Conservation (phyloP, 2,329 filamentous ascomycete genomes). For the Phaeosphaeriaceae sp. region DNA sequence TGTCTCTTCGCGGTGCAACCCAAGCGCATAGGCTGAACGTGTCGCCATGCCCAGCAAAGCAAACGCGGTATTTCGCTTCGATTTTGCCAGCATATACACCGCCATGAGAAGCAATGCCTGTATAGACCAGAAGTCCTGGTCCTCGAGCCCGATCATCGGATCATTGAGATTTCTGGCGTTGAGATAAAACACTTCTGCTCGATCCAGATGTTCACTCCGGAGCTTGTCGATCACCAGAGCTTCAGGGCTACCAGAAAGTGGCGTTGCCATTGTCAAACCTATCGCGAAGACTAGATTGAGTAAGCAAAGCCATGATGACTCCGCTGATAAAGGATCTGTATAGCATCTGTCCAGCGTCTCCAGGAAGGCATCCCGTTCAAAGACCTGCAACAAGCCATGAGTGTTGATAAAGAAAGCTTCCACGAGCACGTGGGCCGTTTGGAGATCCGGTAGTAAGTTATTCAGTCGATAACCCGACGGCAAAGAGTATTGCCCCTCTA, state of each 20-base stretch:
- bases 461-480: conserved; percentile 56
- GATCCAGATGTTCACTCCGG: conserved; percentile 56
- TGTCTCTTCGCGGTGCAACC: conserved; percentile 67
- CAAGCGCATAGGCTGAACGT: conserved; percentile 67
- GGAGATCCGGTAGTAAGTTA: conserved; percentile 63
- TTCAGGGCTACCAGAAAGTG: conserved; percentile 58
- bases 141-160: conserved; percentile 61
- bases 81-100: conserved; percentile 67
- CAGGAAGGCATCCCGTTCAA: conserved; percentile 61
- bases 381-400: conserved; percentile 66
- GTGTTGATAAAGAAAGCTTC: conserved; percentile 70
- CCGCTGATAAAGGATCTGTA: conserved; percentile 58
- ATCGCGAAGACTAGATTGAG: conserved; percentile 69
- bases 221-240: conserved; percentile 61
- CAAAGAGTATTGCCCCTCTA: conserved; percentile 61
- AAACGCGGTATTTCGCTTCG: conserved; percentile 69
- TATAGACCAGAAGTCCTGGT: conserved; percentile 70
- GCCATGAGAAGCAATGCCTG: conserved; percentile 70
- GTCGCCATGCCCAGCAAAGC: conserved; percentile 68
- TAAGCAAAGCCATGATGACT: conserved; percentile 63
- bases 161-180: conserved; percentile 63
- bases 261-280: conserved; percentile 65
- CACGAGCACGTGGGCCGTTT: conserved; percentile 62
- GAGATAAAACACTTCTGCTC: conserved; percentile 69
- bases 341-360: conserved; percentile 62